Evolutionary conservation across 371 early-diverging fungal genomes (phyloP), one percentile per base, ranked within the genome.

Genomic region (Quaeritorhiza haematococci): DNA sequence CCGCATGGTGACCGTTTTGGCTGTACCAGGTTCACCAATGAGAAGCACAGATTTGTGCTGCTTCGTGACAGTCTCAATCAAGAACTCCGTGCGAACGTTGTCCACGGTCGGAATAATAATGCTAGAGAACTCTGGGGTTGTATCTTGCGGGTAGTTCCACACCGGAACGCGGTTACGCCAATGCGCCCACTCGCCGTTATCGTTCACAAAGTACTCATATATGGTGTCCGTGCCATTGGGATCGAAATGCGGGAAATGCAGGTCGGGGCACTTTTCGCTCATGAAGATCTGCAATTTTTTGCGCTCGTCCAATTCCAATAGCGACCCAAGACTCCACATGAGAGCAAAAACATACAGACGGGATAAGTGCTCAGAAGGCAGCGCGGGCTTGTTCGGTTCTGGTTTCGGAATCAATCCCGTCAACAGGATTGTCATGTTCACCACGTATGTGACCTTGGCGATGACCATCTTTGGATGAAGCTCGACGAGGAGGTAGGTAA

Each of bases 1-100:
- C 34, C 63, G 57, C 23, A 81, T 63, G 19, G 83, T 83, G 3
- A 83, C 82, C 6, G 83, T 83, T 51, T 83, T 83, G 38, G 83
- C 83, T 0, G 82, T 83, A 43, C 83, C 83, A 0, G 82, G 80
- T 55, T 83, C 83, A 28, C 83, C 83, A 58, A 82, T 83, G n/a
- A 83, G 66, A 33, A 83, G 68, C 19, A 81, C 82, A 5, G 74
- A 60, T 45, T 72, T 74, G 28, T 62, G 53, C 64, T 82, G 82
- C 63, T 75, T 76, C 13, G 71, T 55, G 8, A 80, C 58, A 0
- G 72, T 75, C 45, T 81, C 80, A 49, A 83, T 76, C 49, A 83
- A 55, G 63, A 79, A 83, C 64, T 82, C 80, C 4, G 72, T 73
- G 4, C 82, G 67, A n/a, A 83, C 79, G 57, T 82, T 83, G 61